These are phyloP conservation scores for Aspergillus candidus DNA, from an alignment of 2,329 filamentous ascomycete species.

Conservation along the genomic window DNA sequence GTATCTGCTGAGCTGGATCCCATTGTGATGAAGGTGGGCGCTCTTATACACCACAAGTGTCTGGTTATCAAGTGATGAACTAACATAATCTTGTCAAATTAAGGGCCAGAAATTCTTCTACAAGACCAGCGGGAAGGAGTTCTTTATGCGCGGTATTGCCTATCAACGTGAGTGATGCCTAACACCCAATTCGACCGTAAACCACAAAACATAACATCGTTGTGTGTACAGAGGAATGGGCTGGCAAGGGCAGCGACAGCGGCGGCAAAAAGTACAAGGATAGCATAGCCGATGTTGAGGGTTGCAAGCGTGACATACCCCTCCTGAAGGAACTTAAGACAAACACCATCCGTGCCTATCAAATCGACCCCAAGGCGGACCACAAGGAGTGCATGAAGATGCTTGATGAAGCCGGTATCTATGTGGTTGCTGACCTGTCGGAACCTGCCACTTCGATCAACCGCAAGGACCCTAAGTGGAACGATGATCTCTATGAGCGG, in stretches of 20 bases:
- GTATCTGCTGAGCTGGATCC: no score
- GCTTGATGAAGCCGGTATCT: conserved; percentile 78
- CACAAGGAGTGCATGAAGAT: conserved; percentile 78
- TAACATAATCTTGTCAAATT: conserved; percentile 26
- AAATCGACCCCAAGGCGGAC: conserved; percentile 70
- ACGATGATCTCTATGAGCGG: conserved; percentile 65
- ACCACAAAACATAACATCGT: neutral
- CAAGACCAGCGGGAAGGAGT: conserved; percentile 67
- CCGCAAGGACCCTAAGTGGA: conserved; percentile 72
- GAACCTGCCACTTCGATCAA: conserved; percentile 78
- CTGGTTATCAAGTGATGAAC: no score
- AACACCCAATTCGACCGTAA: conserved; percentile 6
- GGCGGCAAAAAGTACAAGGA: conserved; percentile 62
- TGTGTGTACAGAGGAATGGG: no score
- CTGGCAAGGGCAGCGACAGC: conserved; percentile 57
- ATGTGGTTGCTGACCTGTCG: conserved; percentile 82
- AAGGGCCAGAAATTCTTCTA: conserved; percentile 86
- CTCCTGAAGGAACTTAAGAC: conserved; percentile 69
- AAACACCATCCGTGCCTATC: conserved; percentile 90
- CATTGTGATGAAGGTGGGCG: no score
- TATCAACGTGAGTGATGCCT: conserved; percentile 60
- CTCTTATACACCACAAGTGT: no score
- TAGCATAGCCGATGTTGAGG: conserved; percentile 64
- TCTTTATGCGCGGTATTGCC: conserved; percentile 84
- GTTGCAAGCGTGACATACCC: conserved; percentile 78